Base-by-base conservation (phyloP, 352 stramenopile species). In the Nothophytophthora sp. region DNA sequence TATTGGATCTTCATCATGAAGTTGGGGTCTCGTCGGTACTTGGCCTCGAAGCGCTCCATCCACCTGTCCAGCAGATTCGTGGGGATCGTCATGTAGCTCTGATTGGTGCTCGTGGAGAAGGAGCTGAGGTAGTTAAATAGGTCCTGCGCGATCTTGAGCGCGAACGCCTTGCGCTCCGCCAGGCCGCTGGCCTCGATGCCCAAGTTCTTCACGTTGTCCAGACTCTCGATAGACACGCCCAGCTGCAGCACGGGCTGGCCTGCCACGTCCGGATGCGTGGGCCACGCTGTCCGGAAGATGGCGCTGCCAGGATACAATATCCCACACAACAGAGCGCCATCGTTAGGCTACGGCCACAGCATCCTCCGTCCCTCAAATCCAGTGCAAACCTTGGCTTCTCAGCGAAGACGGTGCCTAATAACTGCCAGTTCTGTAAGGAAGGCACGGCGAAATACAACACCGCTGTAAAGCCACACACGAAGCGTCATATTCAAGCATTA, bases 111-210 rank as follows among this genome's bases (percentile, higher is more conserved):
- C 28, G 63, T 86, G 2, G 79, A 88, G 69, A 97, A 97, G 45
- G 78, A 94, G 59, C 76, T 84, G 76, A 97, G 92, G 63, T 89
- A 97, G 59, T 95, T 94, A 68, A 95, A 97, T 62, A 97, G 62
- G 62, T 97, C 88, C 54, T 89, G 68, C 4, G 88, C 90, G 64
- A 97, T 97, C 63, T 97, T 97, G 54, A 95, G 85, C 18, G 88
- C 90, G 33, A 97, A 92, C 27, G 80, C 67, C 45, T 88, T 88
- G 57, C 85, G 76, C 53, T 88, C 75, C 32, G 72, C 68, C 23
- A 83, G 41, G 15, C 79, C 79, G 25, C 75, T 82, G 39, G 66
- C 71, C 40, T 86, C 73, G 37, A 90, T 90, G 33, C 79, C 79
- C 50, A 90, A 53, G 39, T 90, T 90, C 56, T 83, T 82, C 20